Percentiles rank a stretch among this genome's conserved stretches.
These are phyloP conservation scores for Penicillium samsonianum DNA, from an alignment of 495 filamentous ascomycete genomes.

Conservation along the genomic window DNA sequence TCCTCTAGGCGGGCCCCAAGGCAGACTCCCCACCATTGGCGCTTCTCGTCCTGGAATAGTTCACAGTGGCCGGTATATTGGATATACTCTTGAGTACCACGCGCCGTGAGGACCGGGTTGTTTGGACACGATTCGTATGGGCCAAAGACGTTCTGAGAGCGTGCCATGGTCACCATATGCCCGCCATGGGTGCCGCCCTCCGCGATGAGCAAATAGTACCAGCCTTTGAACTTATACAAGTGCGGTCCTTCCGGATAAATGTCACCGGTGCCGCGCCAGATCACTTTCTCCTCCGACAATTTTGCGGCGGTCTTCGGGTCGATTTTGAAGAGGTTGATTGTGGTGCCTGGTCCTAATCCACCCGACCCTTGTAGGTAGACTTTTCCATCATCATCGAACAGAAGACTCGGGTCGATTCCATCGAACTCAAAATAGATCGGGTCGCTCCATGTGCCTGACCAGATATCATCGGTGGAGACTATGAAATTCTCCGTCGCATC, in stretches of 20 bases:
- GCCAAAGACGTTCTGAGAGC: constrained; percentile 50
- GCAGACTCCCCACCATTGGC: constrained; percentile 56
- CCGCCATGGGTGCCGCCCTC: constrained; percentile 57
- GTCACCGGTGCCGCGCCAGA: constrained; percentile 54
- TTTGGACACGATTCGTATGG: constrained; percentile 49
- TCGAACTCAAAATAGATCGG: constrained; percentile 34
- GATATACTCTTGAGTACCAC: constrained; percentile 39
- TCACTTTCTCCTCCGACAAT: constrained; percentile 24
- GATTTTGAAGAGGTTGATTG: constrained; percentile 28
- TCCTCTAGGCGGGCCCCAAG: constrained; percentile 44
- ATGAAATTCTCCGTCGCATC: constrained; percentile 31
- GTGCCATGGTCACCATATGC: constrained; percentile 56
- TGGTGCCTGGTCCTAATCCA: constrained; percentile 11
- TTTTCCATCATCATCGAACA: constrained; percentile 33
- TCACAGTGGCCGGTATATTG: constrained; percentile 37
- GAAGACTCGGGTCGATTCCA: constrained; percentile 30
- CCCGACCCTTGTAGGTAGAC: constrained; percentile 21
- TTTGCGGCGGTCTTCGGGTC: constrained; percentile 24
- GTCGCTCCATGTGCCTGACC: constrained; percentile 28
- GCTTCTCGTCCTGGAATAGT: constrained; percentile 43
- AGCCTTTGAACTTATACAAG: constrained; percentile 57
- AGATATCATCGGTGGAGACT: constrained; percentile 28
- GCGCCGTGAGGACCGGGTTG: constrained; percentile 55
- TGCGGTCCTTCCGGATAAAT: constrained; percentile 58
- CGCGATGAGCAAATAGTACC: constrained; percentile 62